Evolutionary conservation across 2,329 filamentous ascomycete genomes (phyloP), one percentile per base, ranked within the genome.

Genomic region (Cytospora piceicola): DNA sequence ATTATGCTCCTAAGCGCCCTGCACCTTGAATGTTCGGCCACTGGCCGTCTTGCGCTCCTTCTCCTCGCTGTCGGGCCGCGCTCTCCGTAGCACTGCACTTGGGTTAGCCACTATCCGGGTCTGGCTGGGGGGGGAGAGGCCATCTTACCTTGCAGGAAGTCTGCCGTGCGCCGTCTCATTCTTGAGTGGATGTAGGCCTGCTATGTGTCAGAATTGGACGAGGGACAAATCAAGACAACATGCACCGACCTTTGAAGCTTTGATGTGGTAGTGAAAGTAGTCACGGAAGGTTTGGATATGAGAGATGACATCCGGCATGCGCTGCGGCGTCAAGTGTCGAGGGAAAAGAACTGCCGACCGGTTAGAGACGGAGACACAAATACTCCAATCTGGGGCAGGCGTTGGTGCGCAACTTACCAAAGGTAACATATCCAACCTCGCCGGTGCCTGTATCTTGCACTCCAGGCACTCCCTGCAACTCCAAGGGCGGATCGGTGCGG

Each of bases 191-290:
- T 99, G 75, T 97, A 99, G 61, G 96, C 95, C 87, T 89, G 27
- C 20, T n/a, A 46, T 1, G 9, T 11, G 34, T 68, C n/a, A 68
- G 64, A 30, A 32, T 34, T 32, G 4, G 7, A 66, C 12, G 14
- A 66, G 39, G 34, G 56, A 66, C 59, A 56, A 56, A 24, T 70
- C 57, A 70, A 65, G 29, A 42, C 15, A 30, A 58, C 5, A 15
- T 51, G 39, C 54, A 65, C 46, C 61, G 77, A 88, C 87, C 84
- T 99, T 99, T 69, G 94, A 97, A 34, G 95, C 96, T 82, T 99
- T 99, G 81, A 99, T 99, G 80, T 99, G 95, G 79, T 99, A 99
- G 79, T 99, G 95, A 85, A 99, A 99, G 80, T 99, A 99, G 77
- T 99, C 95, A 71, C 95, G 92, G 91, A 99, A 99, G 17, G 95